Evolutionary conservation across 2,329 filamentous ascomycete genomes (phyloP), one percentile per base, ranked within the genome.

Genomic region (Ophiostoma quercus): DNA sequence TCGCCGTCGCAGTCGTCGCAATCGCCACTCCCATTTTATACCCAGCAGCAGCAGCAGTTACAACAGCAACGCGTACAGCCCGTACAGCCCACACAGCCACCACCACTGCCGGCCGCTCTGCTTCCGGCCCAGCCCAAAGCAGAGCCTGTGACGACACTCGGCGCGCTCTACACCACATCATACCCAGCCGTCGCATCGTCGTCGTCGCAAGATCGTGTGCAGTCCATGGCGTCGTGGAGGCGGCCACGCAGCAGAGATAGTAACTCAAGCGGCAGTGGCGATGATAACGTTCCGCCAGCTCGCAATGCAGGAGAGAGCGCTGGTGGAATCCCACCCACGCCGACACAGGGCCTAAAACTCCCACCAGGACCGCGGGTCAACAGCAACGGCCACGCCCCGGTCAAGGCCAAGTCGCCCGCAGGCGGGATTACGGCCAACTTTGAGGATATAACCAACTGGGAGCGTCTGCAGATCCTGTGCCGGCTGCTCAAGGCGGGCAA

Each of bases 401-500:
- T 37, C n/a, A 54, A n/a, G 51, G 5, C 57, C 63, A 57, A 66
- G 71, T 71, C 29, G 71, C 72, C 39, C 16, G 69, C 9, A 8
- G 16, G 3, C 51, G 14, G 32, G 11, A 6, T 51, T 8, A 11
- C 29, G 29, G 29, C 16, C 60, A 34, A 39, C 62, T 34, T 19
- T 11, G 67, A 72, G 0, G 63, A 73, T 4, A 47, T 76, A 0
- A 67, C 72, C 22, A 54, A 60, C 57, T 73, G 74, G 32, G 73
- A 76, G 65, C 71, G 70, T 11, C 77, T 81, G 9, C 60, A 71
- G 6, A 19, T 37, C 19, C 29, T 74, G 2, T 74, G 74, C 66
- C 47, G 60, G 14, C 5, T 12, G 66, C 65, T 71, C n/a, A 41
- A 39, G 2, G 63, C 71, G 12, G 71, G 69, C 9, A 39, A 16